Evolutionary conservation across 257 asterid species (phyloP), one percentile per base, ranked within the genome.

Genomic region (Przewalskia tangutica): DNA sequence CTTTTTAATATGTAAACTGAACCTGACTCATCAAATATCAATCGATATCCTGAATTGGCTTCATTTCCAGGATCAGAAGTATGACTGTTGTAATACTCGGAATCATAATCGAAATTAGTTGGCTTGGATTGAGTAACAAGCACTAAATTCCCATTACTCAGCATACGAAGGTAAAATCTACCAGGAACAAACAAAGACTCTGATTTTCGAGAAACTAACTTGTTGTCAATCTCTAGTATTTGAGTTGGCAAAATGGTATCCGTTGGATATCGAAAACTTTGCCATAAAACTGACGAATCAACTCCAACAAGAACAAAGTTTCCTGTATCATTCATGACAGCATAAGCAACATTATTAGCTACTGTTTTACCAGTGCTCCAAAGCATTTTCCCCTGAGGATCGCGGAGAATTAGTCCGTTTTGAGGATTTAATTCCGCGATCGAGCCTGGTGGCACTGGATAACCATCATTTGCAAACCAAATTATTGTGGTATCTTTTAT

Each of bases 301-400:
- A 20, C 13, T 1, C 85, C 58, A n/a, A 16, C 42, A 0, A 93
- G 83, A 23, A 86, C 84, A 40, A 93, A 85, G 68, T 91, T 90
- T 18, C 95, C 95, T 0, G 94, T 88, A 58, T 92, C 90, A 5
- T 87, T 89, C 87, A 92, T 13, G n/a, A 68, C 64, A 12, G 84
- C 94, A 51, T 85, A 76, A 46, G 85, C 78, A 9, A 88, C 90
- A 60, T 18, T 58, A 60, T 16, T 54, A 68, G 20, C 78, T 0
- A 12, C 65, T 17, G 80, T 60, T 12, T 79, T 71, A 7, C 51
- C 56, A 10, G 88, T 60, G 8, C 7, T 79, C 86, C 89, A 89
- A 9, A 89, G 51, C 0, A 8, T 5, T 5, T 38, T n/a, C 38
- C 89, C 85, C 54, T 9, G 70, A 73, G 92, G 87, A 56, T 84